Conservation (phyloP, 2,329 filamentous ascomycete genomes). For the Sclerotinia glacialis region DNA sequence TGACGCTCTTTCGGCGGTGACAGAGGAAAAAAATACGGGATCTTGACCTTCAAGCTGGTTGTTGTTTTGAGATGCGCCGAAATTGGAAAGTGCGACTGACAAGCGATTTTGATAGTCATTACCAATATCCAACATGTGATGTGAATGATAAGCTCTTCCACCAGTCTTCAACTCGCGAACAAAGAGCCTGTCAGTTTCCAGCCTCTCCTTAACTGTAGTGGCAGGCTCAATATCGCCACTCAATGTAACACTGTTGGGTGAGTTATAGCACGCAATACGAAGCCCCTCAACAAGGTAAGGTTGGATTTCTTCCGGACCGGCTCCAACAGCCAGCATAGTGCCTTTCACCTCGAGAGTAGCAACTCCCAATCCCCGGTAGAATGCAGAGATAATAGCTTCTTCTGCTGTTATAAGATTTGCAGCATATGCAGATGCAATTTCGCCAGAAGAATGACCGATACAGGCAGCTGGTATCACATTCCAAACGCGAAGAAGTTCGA, state of each 20-base stretch:
- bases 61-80: background rate
- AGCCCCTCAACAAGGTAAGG: conserved; percentile 9
- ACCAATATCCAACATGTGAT: conserved; percentile 21
- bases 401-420: conserved; percentile 37
- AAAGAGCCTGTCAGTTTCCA: conserved; percentile 29
- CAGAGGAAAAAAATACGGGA: conserved; percentile 3
- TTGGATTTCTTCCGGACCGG: conserved; percentile 14
- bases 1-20: background rate
- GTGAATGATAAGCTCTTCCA: conserved; percentile 26
- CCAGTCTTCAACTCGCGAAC: conserved; percentile 21
- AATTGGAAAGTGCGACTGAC: background rate
- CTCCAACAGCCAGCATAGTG: conserved; percentile 26
- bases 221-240: conserved; percentile 26
- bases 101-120: conserved; percentile 19
- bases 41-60: background rate
- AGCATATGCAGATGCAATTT: conserved; percentile 49
- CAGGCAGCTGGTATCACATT: conserved; percentile 42
- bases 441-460: conserved; percentile 48
- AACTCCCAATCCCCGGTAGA: conserved; percentile 37
- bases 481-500: conserved; percentile 45
- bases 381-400: conserved; percentile 46
- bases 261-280: conserved; percentile 35
- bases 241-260: conserved; percentile 30
- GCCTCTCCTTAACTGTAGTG: background rate
- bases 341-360: conserved; percentile 6